Evolutionary conservation across 139 green algal genomes (phyloP), one percentile per base, ranked within the genome.

Genomic region (Chlamydomonas sp.): DNA sequence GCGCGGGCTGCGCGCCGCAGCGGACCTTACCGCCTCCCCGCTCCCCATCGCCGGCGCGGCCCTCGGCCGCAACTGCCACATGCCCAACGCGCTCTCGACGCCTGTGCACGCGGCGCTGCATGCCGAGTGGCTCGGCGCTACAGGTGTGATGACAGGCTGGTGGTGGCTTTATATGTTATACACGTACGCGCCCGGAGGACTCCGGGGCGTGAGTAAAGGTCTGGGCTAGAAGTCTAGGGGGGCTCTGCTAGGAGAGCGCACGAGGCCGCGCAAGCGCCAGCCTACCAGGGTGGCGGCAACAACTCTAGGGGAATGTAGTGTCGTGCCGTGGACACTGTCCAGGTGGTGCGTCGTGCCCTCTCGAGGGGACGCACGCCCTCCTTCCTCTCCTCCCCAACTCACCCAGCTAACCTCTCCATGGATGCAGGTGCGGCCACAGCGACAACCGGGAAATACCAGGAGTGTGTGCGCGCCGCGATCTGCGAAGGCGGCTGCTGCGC

Each of bases 61-160:
- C 26, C 66, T 88, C 20, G 82, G 82, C 10, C 65, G 83, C 48
- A 88, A 88, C 76, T 88, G 83, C 75, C 83, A 88, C 73, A 81
- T 88, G 80, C 83, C 83, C 24, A 87, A 85, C 58, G 73, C 76
- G 4, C 48, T 82, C 33, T 67, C 73, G 35, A 87, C 80, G 16
- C 83, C 83, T 3, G 57, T 88, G n/a, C 83, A 83, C 35, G 67
- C 76, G 28, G 65, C 78, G 29, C 49, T 86, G 67, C 65, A 81
- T 47, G 26, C 74, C 3, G 82, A 87, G 69, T n/a, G 13, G 54
- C 30, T 62, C 30, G 54, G 30, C n/a, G n/a, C n/a, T n/a, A n/a
- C n/a, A n/a, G n/a, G n/a, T n/a, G n/a, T n/a, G n/a, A n/a, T n/a
- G n/a, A n/a, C n/a, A n/a, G n/a, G n/a, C n/a, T n/a, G n/a, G n/a